A percentile compares a stretch with the other conserved stretches of the same genome.
Evolutionary conservation across 768 basidiomycete genomes (phyloP).

Genomic region (Exidia glandulosa): DNA sequence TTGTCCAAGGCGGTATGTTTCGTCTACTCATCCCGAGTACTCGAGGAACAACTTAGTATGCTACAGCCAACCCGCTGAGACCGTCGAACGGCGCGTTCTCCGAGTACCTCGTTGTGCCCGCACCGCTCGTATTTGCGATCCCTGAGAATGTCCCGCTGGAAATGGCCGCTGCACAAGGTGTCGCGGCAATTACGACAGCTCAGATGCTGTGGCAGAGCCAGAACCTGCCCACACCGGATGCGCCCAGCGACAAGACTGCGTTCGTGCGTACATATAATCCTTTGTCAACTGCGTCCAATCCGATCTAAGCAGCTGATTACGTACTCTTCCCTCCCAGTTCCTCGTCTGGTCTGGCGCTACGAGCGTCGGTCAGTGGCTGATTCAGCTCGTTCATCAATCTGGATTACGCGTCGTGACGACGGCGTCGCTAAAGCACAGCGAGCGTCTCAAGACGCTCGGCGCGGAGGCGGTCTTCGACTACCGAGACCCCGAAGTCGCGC

Average conservation of each 20-base stretch:
- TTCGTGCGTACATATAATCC: no score
- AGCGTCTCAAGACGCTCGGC: neutral
- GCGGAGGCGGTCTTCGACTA: neutral
- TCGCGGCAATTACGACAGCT: slow-evolving; percentile 7
- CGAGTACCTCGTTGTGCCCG: slow-evolving; percentile 15
- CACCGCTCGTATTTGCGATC: slow-evolving; percentile 9
- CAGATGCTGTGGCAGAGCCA: slow-evolving; percentile 6
- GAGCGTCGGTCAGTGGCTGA: slow-evolving; percentile 2
- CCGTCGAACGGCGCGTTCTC: slow-evolving; percentile 16
- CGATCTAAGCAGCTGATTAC: no score
- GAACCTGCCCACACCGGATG: neutral
- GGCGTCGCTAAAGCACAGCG: neutral
- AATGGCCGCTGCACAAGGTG: slow-evolving; percentile 6
- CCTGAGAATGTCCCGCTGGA: slow-evolving; percentile 1
- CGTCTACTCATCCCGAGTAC: neutral
- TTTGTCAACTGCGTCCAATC: no score
- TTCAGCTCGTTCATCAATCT: neutral
- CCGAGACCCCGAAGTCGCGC: neutral
- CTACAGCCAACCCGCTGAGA: neutral
- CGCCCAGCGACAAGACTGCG: no score
- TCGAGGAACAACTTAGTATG: no score
- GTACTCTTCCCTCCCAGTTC: slow-evolving; percentile 10
- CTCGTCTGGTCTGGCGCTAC: slow-evolving; percentile 21
- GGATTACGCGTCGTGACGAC: neutral
- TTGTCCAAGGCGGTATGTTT: slow-evolving; percentile 14